Conservation (phyloP, 2,329 filamentous ascomycete genomes). For the Colletotrichum theobromicola region DNA sequence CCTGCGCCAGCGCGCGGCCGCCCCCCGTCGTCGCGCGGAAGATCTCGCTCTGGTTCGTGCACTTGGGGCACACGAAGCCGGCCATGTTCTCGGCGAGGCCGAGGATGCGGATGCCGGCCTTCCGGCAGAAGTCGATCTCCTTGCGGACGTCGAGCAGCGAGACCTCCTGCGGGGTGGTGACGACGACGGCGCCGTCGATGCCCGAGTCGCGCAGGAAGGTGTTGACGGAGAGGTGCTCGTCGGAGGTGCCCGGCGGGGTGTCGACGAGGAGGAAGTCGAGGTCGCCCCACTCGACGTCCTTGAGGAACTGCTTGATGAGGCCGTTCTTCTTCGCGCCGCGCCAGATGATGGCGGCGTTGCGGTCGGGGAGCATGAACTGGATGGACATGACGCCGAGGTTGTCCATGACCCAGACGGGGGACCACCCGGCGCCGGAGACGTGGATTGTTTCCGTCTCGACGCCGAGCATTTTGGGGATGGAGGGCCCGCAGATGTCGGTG, state of each 20-base stretch:
- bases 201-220: constrained; percentile 88
- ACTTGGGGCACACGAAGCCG: constrained; percentile 94
- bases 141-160: constrained; percentile 91
- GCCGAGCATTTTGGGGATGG: constrained; percentile 98
- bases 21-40: constrained; percentile 93
- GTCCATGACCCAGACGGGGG: constrained; percentile 92
- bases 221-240: constrained; percentile 95
- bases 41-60: constrained; percentile 81
- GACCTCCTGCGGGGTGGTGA: constrained; percentile 96
- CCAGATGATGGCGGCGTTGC: constrained; percentile 97
- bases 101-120: constrained; percentile 87
- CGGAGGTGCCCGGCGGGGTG: constrained; percentile 92
- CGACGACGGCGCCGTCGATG: constrained; percentile 90
- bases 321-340: constrained; percentile 98
- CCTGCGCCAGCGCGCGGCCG: constrained; percentile 77
- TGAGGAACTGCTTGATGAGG: constrained; percentile 95
- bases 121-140: constrained; percentile 96
- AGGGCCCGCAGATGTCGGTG: constrained; percentile 95
- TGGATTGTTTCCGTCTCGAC: constrained; percentile 95
- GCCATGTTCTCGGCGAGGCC: constrained; percentile 98
- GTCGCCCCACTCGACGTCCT: constrained; percentile 97
- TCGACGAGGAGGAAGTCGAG: constrained; percentile 93
- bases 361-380: constrained; percentile 95
- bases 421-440: constrained; percentile 87
- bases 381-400: constrained; percentile 97